Percentiles rank a stretch among this genome's conserved stretches.
Conservation (phyloP, 768 basidiomycete species). For the Lanmaoa pseudosensibilis region DNA sequence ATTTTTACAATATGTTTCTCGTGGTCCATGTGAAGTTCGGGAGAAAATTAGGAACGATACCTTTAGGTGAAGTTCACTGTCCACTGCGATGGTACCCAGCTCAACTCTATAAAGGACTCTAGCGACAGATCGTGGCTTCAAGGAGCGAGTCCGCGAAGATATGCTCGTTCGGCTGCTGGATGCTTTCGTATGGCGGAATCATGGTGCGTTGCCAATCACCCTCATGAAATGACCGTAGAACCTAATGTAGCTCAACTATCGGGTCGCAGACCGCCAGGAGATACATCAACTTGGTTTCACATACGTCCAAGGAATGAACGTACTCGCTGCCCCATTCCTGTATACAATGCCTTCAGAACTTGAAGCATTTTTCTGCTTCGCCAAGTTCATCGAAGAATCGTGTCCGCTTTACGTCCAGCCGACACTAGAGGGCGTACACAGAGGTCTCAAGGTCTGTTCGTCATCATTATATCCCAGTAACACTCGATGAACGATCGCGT, state of each 20-base stretch:
- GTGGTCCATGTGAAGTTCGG: conserved; percentile 83
- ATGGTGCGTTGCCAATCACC: conserved; percentile 49
- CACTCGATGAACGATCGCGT: neutral
- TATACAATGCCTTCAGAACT: conserved; percentile 97
- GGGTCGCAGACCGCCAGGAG: conserved; percentile 65
- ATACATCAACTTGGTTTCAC: conserved; percentile 82
- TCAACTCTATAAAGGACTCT: conserved; percentile 56
- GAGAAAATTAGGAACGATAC: conserved; percentile 97
- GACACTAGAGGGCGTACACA: conserved; percentile 92
- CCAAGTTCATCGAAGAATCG: conserved; percentile 91
- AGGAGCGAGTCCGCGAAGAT: conserved; percentile 93
- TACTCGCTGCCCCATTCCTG: conserved; percentile 95
- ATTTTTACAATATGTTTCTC: conserved; percentile 75
- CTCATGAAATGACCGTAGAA: neutral
- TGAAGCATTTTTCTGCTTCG: conserved; percentile 98
- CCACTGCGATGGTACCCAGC: neutral
- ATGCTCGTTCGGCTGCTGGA: conserved; percentile 96
- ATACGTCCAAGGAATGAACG: conserved; percentile 99
- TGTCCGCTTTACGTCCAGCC: conserved; percentile 98
- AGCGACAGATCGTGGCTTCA: conserved; percentile 97
- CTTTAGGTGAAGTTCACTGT: conserved; percentile 62
- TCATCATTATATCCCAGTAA: neutral
- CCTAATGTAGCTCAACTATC: neutral
- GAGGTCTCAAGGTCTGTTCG: conserved; percentile 78
- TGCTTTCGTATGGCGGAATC: conserved; percentile 96